Percentiles rank a stretch among this genome's conserved stretches.
phyloP scores from a whole-genome alignment of 768 basidiomycete genomes.

The Rhizopogon rudus region DNA sequence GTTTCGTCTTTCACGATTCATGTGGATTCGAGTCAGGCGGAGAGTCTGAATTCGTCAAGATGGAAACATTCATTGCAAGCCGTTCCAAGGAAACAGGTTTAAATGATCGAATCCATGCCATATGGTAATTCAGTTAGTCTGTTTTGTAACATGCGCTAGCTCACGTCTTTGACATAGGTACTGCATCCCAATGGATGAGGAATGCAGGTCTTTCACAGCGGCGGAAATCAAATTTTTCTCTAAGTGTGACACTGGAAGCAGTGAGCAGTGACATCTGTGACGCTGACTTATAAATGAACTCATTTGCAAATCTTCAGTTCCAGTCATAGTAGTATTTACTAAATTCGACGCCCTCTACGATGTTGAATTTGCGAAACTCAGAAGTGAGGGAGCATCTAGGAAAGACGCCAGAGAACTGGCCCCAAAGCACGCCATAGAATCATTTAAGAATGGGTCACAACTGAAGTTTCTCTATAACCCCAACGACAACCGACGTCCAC shows the following conservation, averaged over 20 bases:
- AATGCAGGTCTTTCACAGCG: constrained; percentile 19
- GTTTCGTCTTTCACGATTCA: constrained; percentile 39
- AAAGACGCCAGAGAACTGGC: constrained; percentile 9
- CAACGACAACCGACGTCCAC: not conserved
- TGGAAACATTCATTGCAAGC: constrained; percentile 27
- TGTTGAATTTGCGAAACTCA: constrained; percentile 12
- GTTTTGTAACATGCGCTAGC: not conserved
- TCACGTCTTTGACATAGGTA: constrained; percentile 26
- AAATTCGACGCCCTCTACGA: constrained; percentile 30
- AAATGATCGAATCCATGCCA: constrained; percentile 30
- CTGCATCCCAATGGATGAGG: constrained; percentile 28
- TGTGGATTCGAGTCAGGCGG: constrained; percentile 34
- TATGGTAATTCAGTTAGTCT: constrained; percentile 25
- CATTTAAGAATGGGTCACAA: not conserved
- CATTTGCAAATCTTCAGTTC: constrained; percentile 21
- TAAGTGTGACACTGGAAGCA: constrained; percentile 10
- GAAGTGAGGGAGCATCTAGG: constrained; percentile 6
- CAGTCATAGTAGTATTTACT: constrained; percentile 34
- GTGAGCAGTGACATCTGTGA: not conserved
- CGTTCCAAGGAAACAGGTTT: constrained; percentile 12
- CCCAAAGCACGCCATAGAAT: constrained; percentile 9
- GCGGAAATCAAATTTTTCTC: constrained; percentile 29
- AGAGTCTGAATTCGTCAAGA: constrained; percentile 20
- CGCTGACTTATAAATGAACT: not conserved
- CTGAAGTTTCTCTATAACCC: not conserved